Evolutionary conservation across 768 basidiomycete species (phyloP).

Genomic region (Trametes cubensis): DNA sequence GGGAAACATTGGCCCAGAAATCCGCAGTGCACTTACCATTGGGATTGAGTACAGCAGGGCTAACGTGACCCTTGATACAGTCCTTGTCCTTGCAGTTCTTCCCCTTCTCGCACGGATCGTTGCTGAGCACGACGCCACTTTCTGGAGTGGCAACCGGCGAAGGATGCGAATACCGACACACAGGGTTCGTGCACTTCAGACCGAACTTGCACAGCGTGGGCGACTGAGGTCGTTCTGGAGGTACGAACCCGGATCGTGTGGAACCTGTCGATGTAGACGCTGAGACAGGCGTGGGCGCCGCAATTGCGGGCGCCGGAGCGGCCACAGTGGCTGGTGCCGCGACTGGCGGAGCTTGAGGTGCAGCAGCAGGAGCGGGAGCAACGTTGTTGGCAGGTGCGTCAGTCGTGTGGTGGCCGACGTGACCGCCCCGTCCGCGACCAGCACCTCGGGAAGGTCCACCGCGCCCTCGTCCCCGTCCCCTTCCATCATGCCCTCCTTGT

Average conservation of each 20-base stretch:
- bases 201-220: conserved; percentile 94
- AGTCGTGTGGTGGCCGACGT: conserved; percentile 23
- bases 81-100: conserved; percentile 92
- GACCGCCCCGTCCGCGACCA: conserved; percentile 29
- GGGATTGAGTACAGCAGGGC: conserved; percentile 77
- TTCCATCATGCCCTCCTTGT: conserved; percentile 44
- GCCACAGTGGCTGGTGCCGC: conserved; percentile 27
- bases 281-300: conserved; percentile 27
- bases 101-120: conserved; percentile 89
- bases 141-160: conserved; percentile 96
- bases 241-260: conserved; percentile 50
- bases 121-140: conserved; percentile 92
- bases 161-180: conserved; percentile 92
- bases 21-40: conserved; percentile 47
- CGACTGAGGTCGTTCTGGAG: conserved; percentile 81
- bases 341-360: neutral
- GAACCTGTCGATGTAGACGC: conserved; percentile 19
- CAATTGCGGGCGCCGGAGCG: conserved; percentile 24
- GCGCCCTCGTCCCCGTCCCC: conserved; percentile 34
- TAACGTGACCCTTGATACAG: conserved; percentile 89
- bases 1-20: neutral
- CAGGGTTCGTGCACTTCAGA: conserved; percentile 86
- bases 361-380: conserved; percentile 10
- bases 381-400: conserved; percentile 20
- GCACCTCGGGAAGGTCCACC: conserved; percentile 28